Base-by-base conservation (phyloP, 1,139 yeast genomes). In the Yamadazyma trypodendri region DNA sequence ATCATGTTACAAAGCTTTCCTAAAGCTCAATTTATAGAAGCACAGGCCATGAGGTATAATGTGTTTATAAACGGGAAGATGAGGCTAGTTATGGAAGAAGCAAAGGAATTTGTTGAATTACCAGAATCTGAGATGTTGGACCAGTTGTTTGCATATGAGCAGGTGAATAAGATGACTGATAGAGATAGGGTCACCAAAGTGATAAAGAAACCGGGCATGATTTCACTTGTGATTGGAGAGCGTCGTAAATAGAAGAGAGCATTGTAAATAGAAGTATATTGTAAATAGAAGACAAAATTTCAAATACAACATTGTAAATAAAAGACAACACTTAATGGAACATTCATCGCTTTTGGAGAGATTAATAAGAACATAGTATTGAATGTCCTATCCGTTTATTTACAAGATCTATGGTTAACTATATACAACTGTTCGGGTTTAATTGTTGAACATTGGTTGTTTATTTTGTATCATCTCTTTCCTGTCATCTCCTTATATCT, bases 1-100 rank as follows among this genome's bases (percentile, higher is more conserved):
- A 68, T 87, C 9, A 78, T 84, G 53, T 52, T 58, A 24, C 61
- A 75, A 34, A 51, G 47, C 16, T 84, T 81, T 76, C 94, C 94
- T 1, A 50, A 49, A 10, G 38, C 57, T 1, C 68, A 66, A 42
- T 54, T 55, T 2, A 52, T 69, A 8, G 69, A 63, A 34, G 61
- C 78, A 1, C 56, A 64, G 3, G 43, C 46, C 10, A 51, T 61
- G 5, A 60, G 61, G 3, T 81, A 65, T 49, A 79, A 75, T 41
- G 68, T 86, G 9, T 77, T 84, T 50, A 65, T 87, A 24, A 80
- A 87, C 54, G 95, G 95, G 1, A 84, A 80, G 56, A 68, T 76
- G 52, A 72, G 82, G 43, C 75, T 75, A 39, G 65, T 65, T 23
- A 63, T 78, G 42, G 52, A 59, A 13, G 74, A 67, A 2, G 50